Evolutionary conservation across 2,329 filamentous ascomycete genomes (phyloP).

Genomic region (Cryphonectria carpinicola): DNA sequence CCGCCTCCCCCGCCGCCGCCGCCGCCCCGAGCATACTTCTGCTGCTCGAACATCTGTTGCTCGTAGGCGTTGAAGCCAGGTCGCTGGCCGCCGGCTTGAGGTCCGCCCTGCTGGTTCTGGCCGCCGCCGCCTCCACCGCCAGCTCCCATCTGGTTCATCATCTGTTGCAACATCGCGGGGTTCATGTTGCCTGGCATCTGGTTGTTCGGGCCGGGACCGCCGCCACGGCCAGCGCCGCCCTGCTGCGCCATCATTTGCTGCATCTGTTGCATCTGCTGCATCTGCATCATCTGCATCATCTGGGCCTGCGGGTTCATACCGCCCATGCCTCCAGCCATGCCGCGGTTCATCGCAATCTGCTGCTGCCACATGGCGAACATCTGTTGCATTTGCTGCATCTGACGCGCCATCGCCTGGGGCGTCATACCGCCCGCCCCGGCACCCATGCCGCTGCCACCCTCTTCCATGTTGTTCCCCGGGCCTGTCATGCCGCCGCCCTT

Average conservation of each 20-base stretch:
- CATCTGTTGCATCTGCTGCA: constrained; percentile 68
- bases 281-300: constrained; percentile 67
- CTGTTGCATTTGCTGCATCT: constrained; percentile 98
- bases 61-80: constrained; percentile 70
- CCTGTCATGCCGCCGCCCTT: constrained; percentile 55
- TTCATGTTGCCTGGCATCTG: constrained; percentile 46
- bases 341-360: constrained; percentile 81
- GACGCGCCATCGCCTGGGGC: constrained; percentile 96
- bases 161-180: constrained; percentile 60
- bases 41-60: constrained; percentile 75
- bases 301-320: constrained; percentile 46
- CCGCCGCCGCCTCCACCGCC: constrained; percentile 23
- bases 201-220: constrained; percentile 46
- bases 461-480: constrained; percentile 40
- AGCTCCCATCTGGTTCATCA: constrained; percentile 49
- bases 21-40: constrained; percentile 70
- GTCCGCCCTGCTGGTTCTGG: constrained; percentile 41
- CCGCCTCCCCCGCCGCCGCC: constrained; percentile 45
- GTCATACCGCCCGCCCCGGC: constrained; percentile 67
- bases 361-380: constrained; percentile 88
- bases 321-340: constrained; percentile 37
- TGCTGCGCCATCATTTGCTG: constrained; percentile 50
- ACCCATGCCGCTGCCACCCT: constrained; percentile 33
- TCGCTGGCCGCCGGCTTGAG: constrained; percentile 36
- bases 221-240: constrained; percentile 32